Base-by-base conservation (phyloP, 2,329 filamentous ascomycete species). In the Phaeoacremonium minimum region DNA sequence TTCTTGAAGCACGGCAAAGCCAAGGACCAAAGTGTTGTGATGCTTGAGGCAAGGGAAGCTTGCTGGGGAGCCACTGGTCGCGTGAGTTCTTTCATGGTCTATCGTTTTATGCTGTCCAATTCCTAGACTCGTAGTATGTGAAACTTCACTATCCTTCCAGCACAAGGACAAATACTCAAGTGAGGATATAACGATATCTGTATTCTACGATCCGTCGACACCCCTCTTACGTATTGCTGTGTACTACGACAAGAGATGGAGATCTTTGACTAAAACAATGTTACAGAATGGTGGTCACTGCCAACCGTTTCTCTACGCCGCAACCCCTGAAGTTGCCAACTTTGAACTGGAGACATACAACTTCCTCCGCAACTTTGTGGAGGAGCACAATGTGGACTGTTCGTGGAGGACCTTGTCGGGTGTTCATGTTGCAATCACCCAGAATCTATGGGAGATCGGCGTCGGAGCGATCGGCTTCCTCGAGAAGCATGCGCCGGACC, bases 41-140 rank as follows among this genome's bases (percentile, higher is more conserved):
- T 90, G 66, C 67, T 91, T 5, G 86, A 91, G 60, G 86, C 86
- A 12, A 71, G 86, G 49, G 85, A 90, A 64, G 84, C 81, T 4
- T 90, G 85, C 52, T 89, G 77, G 76, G 86, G 86, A 14, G 86
- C 86, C n/a, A 91, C 85, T 2, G 85, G 86, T n/a, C 65, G 85
- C 52, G 83, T 86, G 52, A 69, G 78, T 68, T 32, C 18, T 35
- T 31, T 38, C n/a, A n/a, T n/a, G n/a, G n/a, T n/a, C n/a, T n/a
- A n/a, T n/a, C n/a, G n/a, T n/a, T n/a, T n/a, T n/a, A n/a, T n/a
- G n/a, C n/a, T n/a, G n/a, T n/a, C n/a, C n/a, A n/a, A n/a, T n/a
- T n/a, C n/a, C n/a, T n/a, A n/a, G n/a, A n/a, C n/a, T n/a, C n/a
- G n/a, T n/a, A n/a, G n/a, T n/a, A n/a, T n/a, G n/a, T n/a, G n/a